Percentiles rank a stretch among this genome's conserved stretches.
Conservation (phyloP, 345 rosid genomes). For the Bretschneidera sinensis region DNA sequence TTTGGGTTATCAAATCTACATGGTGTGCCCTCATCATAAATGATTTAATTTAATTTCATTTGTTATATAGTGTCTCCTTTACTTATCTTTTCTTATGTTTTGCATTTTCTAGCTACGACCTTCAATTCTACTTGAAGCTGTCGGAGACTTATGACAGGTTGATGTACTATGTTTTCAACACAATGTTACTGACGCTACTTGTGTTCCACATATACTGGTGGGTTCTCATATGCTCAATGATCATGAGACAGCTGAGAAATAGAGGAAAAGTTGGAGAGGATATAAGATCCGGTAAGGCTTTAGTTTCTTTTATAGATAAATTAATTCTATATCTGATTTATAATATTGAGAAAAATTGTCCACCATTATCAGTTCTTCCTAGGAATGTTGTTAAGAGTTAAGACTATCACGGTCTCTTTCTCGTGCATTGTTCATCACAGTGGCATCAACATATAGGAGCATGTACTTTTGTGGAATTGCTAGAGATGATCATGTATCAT, state of each 20-base stretch:
- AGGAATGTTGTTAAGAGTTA: not conserved
- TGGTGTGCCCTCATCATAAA: slow-evolving; percentile 45
- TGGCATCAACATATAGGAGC: not conserved
- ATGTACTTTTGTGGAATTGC: not conserved
- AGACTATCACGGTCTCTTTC: not conserved
- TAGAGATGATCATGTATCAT: not conserved
- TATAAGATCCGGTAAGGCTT: slow-evolving; percentile 84
- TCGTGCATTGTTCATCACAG: not conserved
- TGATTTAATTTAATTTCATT: slow-evolving; percentile 13
- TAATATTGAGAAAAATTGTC: not conserved
- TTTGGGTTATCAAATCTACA: slow-evolving; percentile 71
- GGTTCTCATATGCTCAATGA: slow-evolving; percentile 86
- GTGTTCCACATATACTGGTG: slow-evolving; percentile 98
- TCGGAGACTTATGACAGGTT: slow-evolving; percentile 27
- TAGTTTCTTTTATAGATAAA: not conserved
- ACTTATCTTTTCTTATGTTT: slow-evolving; percentile 18
- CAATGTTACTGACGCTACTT: slow-evolving; percentile 76
- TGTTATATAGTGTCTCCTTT: slow-evolving; percentile 3
- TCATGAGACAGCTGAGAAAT: slow-evolving; percentile 70
- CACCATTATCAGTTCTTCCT: not conserved
- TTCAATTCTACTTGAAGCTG: slow-evolving; percentile 46
- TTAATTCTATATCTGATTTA: not conserved
- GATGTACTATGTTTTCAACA: slow-evolving; percentile 76
- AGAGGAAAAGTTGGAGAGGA: slow-evolving; percentile 94
- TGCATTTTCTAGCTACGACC: slow-evolving; percentile 43